Evolutionary conservation across 1,139 yeast genomes (phyloP).

Genomic region (Candida tropicalis): DNA sequence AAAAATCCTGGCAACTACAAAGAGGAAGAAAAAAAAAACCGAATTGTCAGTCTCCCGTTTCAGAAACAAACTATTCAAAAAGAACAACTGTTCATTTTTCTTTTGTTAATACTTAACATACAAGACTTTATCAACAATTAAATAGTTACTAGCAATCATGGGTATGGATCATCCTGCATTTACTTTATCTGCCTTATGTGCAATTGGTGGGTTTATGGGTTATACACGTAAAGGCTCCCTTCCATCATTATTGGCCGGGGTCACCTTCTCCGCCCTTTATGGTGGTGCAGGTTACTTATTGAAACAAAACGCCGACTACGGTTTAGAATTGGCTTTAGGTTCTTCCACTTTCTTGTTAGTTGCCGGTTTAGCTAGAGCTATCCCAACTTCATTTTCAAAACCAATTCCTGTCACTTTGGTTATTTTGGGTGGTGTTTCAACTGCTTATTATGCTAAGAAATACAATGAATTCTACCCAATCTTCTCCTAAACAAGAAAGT

Average conservation of each 20-base stretch:
- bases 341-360: constrained; percentile 65
- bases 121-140: not conserved
- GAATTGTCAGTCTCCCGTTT: no score
- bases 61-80: no score
- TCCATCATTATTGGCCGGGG: constrained; percentile 82
- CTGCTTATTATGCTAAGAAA: constrained; percentile 68
- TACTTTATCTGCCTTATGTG: constrained; percentile 73
- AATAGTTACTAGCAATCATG: constrained; percentile 5
- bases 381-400: constrained; percentile 59
- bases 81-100: no score
- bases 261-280: constrained; percentile 66
- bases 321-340: constrained; percentile 78
- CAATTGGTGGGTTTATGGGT: constrained; percentile 76
- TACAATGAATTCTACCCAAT: constrained; percentile 66
- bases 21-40: no score
- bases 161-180: constrained; percentile 77
- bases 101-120: no score
- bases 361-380: constrained; percentile 72
- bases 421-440: constrained; percentile 63
- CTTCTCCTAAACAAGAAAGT: constrained; percentile 12
- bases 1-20: no score
- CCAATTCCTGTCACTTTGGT: constrained; percentile 76
- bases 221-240: constrained; percentile 70
- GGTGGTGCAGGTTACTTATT: constrained; percentile 80
- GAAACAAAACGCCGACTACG: constrained; percentile 72